phyloP scores from a whole-genome alignment of 2,329 filamentous ascomycete species.

The Endoconidiophora laricicola region DNA sequence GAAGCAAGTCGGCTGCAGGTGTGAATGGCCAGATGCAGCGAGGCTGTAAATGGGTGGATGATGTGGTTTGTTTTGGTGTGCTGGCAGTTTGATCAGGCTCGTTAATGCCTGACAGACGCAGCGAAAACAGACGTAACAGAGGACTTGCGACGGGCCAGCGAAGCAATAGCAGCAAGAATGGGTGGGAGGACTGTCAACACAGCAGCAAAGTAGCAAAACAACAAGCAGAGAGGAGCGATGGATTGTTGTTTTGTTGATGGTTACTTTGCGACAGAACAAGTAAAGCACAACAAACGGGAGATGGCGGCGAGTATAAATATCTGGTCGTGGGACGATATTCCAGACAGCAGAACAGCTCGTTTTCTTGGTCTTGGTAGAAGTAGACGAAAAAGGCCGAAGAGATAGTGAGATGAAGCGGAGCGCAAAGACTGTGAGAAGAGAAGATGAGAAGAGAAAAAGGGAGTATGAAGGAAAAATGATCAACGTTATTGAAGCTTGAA shows the following conservation, averaged over 20 bases:
- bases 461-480: neutral
- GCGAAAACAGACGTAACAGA: neutral
- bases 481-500: constrained; percentile 3
- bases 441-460: constrained; percentile 3
- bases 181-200: neutral
- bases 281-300: neutral
- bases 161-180: constrained; percentile 3
- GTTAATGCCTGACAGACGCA: constrained; percentile 6
- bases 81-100: constrained; percentile 4
- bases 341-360: neutral
- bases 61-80: constrained; percentile 7
- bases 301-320: neutral
- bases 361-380: neutral
- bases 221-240: neutral
- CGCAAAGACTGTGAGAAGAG: neutral
- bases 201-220: no score
- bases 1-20: neutral
- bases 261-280: neutral
- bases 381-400: neutral
- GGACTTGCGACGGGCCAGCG: constrained; percentile 5
- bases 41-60: neutral
- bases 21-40: constrained; percentile 2
- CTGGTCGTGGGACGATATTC: neutral
- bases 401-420: neutral
- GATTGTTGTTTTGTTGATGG: constrained; percentile 1